Percentiles rank a stretch among this genome's conserved stretches.
phyloP scores from a whole-genome alignment of 495 filamentous ascomycete species.

The Pseudoneurospora amorphoporcata region DNA sequence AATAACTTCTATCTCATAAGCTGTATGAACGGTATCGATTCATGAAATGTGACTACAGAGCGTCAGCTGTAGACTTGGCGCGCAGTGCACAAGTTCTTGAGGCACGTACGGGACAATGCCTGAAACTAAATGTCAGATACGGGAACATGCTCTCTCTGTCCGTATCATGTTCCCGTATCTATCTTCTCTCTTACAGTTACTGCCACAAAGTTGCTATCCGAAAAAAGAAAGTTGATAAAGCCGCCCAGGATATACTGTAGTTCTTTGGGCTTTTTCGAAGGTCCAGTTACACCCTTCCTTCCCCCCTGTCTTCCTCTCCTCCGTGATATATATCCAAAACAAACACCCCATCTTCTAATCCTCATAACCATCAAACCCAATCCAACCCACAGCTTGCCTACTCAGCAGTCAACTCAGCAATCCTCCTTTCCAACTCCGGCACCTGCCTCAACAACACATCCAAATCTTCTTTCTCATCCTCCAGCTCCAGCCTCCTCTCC shows the following conservation, averaged over 20 bases:
- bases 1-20: too few relatives aligned
- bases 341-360: background rate
- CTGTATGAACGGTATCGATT: too few relatives aligned
- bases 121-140: background rate
- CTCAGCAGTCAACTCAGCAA: slow-evolving; percentile 58
- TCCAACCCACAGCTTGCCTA: background rate
- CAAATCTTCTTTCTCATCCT: slow-evolving; percentile 95
- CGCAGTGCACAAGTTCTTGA: too few relatives aligned
- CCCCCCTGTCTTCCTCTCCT: background rate
- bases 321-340: background rate
- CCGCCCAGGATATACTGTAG: background rate
- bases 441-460: slow-evolving; percentile 74
- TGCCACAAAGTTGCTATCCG: background rate
- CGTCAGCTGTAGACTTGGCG: too few relatives aligned
- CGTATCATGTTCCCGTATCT: too few relatives aligned
- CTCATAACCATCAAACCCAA: background rate
- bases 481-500: slow-evolving; percentile 69
- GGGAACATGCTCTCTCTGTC: background rate
- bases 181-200: background rate
- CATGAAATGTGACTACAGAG: too few relatives aligned
- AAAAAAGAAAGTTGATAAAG: background rate
- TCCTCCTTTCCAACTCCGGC: slow-evolving; percentile 75
- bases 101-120: background rate
- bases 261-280: background rate
- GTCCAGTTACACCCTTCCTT: background rate